phyloP scores from a whole-genome alignment of 2,329 filamentous ascomycete genomes.

The Helotiales sp. region DNA sequence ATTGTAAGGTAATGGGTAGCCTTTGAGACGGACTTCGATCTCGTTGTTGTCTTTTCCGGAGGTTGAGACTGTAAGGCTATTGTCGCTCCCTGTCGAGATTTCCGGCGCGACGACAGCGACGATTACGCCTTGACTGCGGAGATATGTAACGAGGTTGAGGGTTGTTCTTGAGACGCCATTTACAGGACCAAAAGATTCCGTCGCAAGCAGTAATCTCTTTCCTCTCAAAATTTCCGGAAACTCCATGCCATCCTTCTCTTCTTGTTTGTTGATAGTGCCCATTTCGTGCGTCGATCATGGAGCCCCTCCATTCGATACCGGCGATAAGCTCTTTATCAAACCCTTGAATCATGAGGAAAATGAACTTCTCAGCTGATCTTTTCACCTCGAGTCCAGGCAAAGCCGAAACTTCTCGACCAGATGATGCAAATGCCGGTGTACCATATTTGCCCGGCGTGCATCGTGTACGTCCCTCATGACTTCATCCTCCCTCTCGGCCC shows the following conservation, averaged over 20 bases:
- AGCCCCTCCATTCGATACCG: background rate
- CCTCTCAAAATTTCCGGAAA: slow-evolving; percentile 52
- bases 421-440: too few relatives aligned
- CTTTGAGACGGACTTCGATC: slow-evolving; percentile 59
- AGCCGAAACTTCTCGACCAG: too few relatives aligned
- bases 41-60: slow-evolving; percentile 32
- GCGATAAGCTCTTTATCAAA: slow-evolving; percentile 1
- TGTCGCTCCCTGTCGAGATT: slow-evolving; percentile 44
- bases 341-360: background rate
- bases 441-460: too few relatives aligned
- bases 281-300: background rate
- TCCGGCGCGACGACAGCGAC: slow-evolving; percentile 67
- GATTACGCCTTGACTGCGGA: slow-evolving; percentile 62
- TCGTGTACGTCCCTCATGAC: too few relatives aligned
- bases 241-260: slow-evolving; percentile 14
- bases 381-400: too few relatives aligned
- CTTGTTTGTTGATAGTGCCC: background rate
- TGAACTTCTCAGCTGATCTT: background rate
- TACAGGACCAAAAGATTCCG: slow-evolving; percentile 70
- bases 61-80: slow-evolving; percentile 16
- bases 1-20: slow-evolving; percentile 70
- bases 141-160: slow-evolving; percentile 66
- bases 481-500: too few relatives aligned
- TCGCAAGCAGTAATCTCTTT: slow-evolving; percentile 65
- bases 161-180: slow-evolving; percentile 75